A percentile compares a stretch with the other conserved stretches of the same genome.
These are phyloP conservation scores for Sclerotinia minor DNA, from an alignment of 2,329 filamentous ascomycete genomes.

Conservation along the genomic window DNA sequence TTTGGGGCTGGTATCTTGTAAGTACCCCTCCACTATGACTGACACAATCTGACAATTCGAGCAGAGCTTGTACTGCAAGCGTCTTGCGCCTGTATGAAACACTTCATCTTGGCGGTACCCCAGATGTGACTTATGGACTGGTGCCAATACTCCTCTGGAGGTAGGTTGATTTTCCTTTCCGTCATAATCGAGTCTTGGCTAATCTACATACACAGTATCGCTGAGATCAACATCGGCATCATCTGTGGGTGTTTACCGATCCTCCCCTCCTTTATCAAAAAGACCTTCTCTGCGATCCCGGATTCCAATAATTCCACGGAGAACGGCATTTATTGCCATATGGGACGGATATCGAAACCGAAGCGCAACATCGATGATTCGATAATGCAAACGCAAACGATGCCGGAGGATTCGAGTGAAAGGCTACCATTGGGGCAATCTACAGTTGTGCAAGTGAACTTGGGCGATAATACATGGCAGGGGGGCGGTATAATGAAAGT, in stretches of 20 bases:
- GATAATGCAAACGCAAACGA: slow-evolving; percentile 6
- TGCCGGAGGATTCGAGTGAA: not conserved
- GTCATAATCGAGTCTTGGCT: not conserved
- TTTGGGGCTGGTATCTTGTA: slow-evolving; percentile 13
- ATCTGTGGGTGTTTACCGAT: slow-evolving; percentile 6
- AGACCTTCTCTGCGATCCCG: not conserved
- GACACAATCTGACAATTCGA: not conserved
- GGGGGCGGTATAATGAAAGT: not conserved
- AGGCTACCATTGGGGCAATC: not conserved
- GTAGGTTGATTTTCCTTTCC: not conserved
- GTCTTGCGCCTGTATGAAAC: not conserved
- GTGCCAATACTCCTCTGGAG: slow-evolving; percentile 5
- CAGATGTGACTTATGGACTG: not conserved
- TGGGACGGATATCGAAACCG: not conserved
- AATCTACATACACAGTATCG: not conserved
- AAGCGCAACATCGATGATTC: slow-evolving; percentile 5
- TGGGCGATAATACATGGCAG: not conserved
- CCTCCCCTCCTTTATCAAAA: not conserved
- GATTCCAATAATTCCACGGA: not conserved
- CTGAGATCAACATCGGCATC: slow-evolving; percentile 3
- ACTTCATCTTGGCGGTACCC: not conserved
- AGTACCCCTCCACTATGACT: not conserved
- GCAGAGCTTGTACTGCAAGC: slow-evolving; percentile 7
- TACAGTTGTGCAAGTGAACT: not conserved
- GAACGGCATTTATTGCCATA: not conserved